A percentile compares a stretch with the other conserved stretches of the same genome.
phyloP scores from a whole-genome alignment of 352 stramenopile species.

The Globisporangium cystogenes region DNA sequence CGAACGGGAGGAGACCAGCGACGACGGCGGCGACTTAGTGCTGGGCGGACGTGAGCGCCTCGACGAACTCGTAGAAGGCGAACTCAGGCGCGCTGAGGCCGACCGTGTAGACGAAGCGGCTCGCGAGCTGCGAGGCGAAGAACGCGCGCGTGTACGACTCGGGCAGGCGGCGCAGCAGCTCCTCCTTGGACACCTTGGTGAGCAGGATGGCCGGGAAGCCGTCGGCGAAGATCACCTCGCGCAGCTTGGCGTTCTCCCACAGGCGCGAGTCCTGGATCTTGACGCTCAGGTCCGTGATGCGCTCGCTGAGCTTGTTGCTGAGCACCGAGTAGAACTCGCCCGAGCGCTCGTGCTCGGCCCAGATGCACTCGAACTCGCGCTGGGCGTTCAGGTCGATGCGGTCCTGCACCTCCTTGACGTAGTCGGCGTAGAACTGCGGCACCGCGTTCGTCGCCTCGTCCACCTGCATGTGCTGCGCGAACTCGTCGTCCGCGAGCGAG shows the following conservation, averaged over 20 bases:
- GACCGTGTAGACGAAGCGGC: slow-evolving; percentile 76
- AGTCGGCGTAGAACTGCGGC: slow-evolving; percentile 69
- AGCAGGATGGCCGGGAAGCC: slow-evolving; percentile 73
- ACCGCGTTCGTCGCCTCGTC: slow-evolving; percentile 45
- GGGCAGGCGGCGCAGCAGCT: slow-evolving; percentile 63
- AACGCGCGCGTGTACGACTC: slow-evolving; percentile 77
- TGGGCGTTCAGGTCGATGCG: slow-evolving; percentile 77
- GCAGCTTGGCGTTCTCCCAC: slow-evolving; percentile 61
- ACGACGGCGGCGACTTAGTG: too few relatives aligned
- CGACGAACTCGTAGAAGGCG: slow-evolving; percentile 84
- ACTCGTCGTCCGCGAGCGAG: slow-evolving; percentile 68
- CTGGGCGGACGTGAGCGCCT: slow-evolving; percentile 32
- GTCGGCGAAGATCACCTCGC: slow-evolving; percentile 66
- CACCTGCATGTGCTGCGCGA: slow-evolving; percentile 79
- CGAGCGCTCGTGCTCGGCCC: slow-evolving; percentile 65
- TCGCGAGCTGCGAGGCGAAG: slow-evolving; percentile 78
- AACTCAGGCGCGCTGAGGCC: slow-evolving; percentile 71
- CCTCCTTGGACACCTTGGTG: slow-evolving; percentile 44
- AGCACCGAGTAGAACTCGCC: slow-evolving; percentile 68
- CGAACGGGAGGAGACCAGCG: too few relatives aligned
- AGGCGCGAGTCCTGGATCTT: slow-evolving; percentile 77
- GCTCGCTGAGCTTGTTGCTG: slow-evolving; percentile 72
- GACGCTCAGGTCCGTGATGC: slow-evolving; percentile 75
- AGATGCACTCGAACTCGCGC: slow-evolving; percentile 84
- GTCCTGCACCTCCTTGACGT: slow-evolving; percentile 75